phyloP scores from a whole-genome alignment of 352 stramenopile species.

The Globisporangium paddicum region DNA sequence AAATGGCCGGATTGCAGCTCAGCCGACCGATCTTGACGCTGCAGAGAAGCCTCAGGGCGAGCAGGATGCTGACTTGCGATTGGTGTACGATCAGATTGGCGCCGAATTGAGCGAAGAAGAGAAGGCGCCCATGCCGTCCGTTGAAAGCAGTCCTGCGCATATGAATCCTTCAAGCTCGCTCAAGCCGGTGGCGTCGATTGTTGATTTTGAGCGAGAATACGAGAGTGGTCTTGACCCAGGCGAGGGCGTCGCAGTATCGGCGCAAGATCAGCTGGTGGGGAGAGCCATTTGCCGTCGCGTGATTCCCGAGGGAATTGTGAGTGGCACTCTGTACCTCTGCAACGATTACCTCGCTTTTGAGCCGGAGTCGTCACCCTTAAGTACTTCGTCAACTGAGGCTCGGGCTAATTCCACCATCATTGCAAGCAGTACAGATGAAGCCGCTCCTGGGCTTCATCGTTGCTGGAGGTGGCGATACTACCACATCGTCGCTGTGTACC shows the following conservation, averaged over 20 bases:
- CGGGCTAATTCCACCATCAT: not conserved
- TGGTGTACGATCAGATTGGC: conserved; percentile 5
- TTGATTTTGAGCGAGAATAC: conserved; percentile 25
- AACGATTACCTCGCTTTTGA: conserved; percentile 66
- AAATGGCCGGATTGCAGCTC: conserved; percentile 10
- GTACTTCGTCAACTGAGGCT: conserved; percentile 2
- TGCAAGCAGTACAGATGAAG: conserved; percentile 31
- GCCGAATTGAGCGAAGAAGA: conserved; percentile 10
- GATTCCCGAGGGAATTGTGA: conserved; percentile 66
- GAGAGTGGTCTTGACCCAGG: conserved; percentile 68
- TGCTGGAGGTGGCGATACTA: conserved; percentile 83
- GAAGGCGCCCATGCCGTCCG: conserved; percentile 1
- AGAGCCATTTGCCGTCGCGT: conserved; percentile 64
- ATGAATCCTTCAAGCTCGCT: conserved; percentile 3
- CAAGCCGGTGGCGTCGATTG: conserved; percentile 16
- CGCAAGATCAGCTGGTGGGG: conserved; percentile 61
- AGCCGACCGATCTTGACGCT: conserved; percentile 2
- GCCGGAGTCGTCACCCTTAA: conserved; percentile 28
- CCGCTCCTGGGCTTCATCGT: conserved; percentile 58
- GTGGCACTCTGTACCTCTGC: conserved; percentile 60
- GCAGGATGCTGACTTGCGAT: conserved; percentile 3
- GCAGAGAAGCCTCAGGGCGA: conserved; percentile 21
- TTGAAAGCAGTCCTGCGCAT: conserved; percentile 4
- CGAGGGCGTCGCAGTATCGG: conserved; percentile 47
- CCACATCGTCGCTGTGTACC: conserved; percentile 66